Base-by-base conservation (phyloP, 2,329 filamentous ascomycete genomes). In the Monosporascus cannonballus region DNA sequence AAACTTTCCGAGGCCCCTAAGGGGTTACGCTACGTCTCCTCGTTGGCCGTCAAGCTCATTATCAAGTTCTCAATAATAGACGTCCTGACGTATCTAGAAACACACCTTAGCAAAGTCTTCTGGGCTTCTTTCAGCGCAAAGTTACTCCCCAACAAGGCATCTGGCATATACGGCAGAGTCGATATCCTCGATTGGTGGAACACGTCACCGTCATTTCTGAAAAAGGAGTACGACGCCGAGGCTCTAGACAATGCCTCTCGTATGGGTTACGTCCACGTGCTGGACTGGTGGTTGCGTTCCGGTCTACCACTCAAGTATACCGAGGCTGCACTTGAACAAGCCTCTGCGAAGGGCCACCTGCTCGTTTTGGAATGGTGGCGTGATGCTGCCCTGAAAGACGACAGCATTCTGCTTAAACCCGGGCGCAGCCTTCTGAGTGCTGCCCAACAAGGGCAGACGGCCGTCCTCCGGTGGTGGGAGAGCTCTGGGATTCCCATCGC, bases 361-460 rank as follows among this genome's bases (percentile, higher is more conserved):
- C 75, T 84, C 6, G 90, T 96, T 1, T 79, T 97, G 1, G 87
- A 95, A 62, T 97, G 93, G 93, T 97, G 93, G 93, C 89, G 89
- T 61, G 80, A 86, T 54, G 84, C 86, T 0, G 81, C 80, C 14
- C 71, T 76, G 15, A 78, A 80, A 50, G 78, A 85, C 62, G 78
- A 85, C 44, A 71, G 71, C 1, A 73, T 84, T 48, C 73, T 78
- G 6, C 77, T 95, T 15, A 90, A 92, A 60, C 88, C 92, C 0
- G 92, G 92, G 42, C 91, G 94, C 63, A 87, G 89, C 25, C 85
- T 96, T 18, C 81, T 92, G 6, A 86, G 87, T 58, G 92, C 92
- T 0, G 88, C 90, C 0, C 91, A 96, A 65, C 86, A 89, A 45
- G 91, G 91, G 22, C 87, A 86, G 61, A 80, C 85, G 3, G 83